Evolutionary conservation across 2,329 filamentous ascomycete species (phyloP).

Genomic region (Balansia obtecta): DNA sequence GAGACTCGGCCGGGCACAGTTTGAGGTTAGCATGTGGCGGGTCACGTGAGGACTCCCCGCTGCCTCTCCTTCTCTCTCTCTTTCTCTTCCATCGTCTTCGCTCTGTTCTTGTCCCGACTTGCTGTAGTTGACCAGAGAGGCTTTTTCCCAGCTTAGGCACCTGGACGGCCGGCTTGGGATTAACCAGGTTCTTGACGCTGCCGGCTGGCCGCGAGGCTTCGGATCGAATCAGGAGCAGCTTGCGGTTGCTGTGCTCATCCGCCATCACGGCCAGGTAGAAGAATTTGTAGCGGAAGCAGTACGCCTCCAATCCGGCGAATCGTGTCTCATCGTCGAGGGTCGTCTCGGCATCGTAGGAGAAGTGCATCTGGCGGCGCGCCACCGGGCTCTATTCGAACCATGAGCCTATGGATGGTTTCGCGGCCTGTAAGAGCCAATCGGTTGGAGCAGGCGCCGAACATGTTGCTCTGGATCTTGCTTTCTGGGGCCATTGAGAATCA

Average conservation of each 20-base stretch:
- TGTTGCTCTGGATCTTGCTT: conserved; percentile 42
- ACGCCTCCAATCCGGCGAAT: conserved; percentile 48
- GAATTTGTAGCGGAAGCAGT: conserved; percentile 54
- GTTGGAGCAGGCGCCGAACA: conserved; percentile 28
- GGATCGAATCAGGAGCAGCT: conserved; percentile 39
- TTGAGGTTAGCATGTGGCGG: no score
- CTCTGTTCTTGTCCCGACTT: no score
- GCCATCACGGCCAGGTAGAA: conserved; percentile 51
- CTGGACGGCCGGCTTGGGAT: conserved; percentile 28
- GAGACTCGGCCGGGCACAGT: no score
- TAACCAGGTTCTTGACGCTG: conserved; percentile 24
- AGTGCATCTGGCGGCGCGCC: conserved; percentile 45
- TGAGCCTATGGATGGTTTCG: conserved; percentile 38
- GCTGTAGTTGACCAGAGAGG: no score
- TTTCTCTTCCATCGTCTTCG: no score
- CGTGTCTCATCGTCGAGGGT: conserved; percentile 43
- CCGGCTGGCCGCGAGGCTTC: conserved; percentile 44
- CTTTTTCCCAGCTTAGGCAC: conserved; percentile 43
- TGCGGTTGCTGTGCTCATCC: conserved; percentile 40
- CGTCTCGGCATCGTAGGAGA: conserved; percentile 49
- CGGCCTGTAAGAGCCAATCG: conserved; percentile 33
- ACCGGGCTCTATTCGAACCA: conserved; percentile 46
- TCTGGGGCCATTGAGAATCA: conserved; percentile 40
- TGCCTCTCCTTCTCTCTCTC: no score
- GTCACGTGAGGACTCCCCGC: no score